A percentile compares a stretch with the other conserved stretches of the same genome.
These are phyloP conservation scores for Debaryomyces hansenii DNA, from an alignment of 805 yeast genomes.

Conservation along the genomic window DNA sequence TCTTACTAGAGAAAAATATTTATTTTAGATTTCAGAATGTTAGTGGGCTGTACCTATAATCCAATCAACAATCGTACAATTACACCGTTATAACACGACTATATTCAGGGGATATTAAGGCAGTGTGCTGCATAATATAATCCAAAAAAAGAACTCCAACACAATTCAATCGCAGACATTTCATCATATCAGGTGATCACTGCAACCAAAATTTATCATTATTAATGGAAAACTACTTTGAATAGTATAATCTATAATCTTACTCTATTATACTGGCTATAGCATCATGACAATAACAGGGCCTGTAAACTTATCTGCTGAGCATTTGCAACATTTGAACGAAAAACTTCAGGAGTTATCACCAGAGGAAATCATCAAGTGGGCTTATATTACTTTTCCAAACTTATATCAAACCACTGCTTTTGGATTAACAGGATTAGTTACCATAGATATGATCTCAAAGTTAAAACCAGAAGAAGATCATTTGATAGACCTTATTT, in stretches of 20 bases:
- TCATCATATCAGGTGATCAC: background rate
- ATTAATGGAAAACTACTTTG: background rate
- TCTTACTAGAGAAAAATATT: too few species aligned
- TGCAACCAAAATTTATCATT: background rate
- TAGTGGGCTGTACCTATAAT: too few species aligned
- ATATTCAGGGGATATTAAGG: too few species aligned
- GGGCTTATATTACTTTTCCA: constrained; percentile 87
- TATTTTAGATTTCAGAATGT: too few species aligned
- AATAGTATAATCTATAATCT: background rate
- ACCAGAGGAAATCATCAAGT: constrained; percentile 73
- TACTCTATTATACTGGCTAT: background rate
- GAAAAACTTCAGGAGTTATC: constrained; percentile 50
- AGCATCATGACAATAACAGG: constrained; percentile 2
- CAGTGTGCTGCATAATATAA: too few species aligned
- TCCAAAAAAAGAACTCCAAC: too few species aligned
- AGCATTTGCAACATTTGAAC: constrained; percentile 68
- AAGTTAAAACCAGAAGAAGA: constrained; percentile 33
- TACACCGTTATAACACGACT: too few species aligned
- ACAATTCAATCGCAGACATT: background rate
- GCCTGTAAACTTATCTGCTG: constrained; percentile 34
- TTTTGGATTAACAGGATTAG: constrained; percentile 90
- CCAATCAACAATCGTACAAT: too few species aligned
- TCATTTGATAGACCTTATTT: constrained; percentile 68
- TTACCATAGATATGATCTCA: constrained; percentile 78
- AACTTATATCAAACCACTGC: constrained; percentile 89